Percentiles rank a stretch among this genome's conserved stretches.
phyloP scores from a whole-genome alignment of 176 grass and related monocot genomes.

The Juncus inflexus region DNA sequence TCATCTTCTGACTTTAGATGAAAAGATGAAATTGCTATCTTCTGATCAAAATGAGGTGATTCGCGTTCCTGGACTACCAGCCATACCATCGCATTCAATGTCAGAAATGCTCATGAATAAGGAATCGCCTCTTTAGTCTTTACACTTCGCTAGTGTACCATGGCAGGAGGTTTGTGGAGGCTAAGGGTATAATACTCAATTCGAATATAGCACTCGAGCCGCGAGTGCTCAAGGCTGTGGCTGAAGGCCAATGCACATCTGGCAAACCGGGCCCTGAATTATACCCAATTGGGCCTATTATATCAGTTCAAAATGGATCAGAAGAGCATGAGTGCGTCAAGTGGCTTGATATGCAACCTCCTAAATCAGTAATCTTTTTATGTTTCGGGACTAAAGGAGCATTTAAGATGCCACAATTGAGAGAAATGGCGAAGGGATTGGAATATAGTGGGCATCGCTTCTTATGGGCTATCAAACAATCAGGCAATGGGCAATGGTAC shows the following conservation, averaged over 20 bases:
- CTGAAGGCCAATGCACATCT: conserved; percentile 6
- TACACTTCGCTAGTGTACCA: conserved; percentile 38
- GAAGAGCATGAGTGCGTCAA: conserved; percentile 37
- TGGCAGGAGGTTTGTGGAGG: conserved; percentile 18
- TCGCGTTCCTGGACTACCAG: conserved; percentile 35
- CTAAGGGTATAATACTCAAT: conserved; percentile 38
- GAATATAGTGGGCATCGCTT: conserved; percentile 52
- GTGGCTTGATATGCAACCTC: conserved; percentile 58
- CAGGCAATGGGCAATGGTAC: conserved; percentile 21
- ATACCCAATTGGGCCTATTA: conserved; percentile 23
- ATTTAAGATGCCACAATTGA: conserved; percentile 30
- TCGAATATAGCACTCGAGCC: conserved; percentile 30
- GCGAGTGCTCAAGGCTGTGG: conserved; percentile 22
- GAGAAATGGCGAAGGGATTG: conserved; percentile 44
- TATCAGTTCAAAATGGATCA: not conserved
- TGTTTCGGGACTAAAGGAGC: conserved; percentile 57
- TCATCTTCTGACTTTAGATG: conserved; percentile 26
- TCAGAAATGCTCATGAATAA: conserved; percentile 30
- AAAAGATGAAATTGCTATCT: conserved; percentile 8
- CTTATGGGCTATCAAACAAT: conserved; percentile 40
- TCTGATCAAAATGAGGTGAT: conserved; percentile 16
- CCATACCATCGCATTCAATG: conserved; percentile 19
- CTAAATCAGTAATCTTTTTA: conserved; percentile 49
- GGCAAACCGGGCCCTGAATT: not conserved
- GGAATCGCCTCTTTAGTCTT: conserved; percentile 28